Conservation (phyloP, 352 stramenopile species). For the Pythium plurisporium region DNA sequence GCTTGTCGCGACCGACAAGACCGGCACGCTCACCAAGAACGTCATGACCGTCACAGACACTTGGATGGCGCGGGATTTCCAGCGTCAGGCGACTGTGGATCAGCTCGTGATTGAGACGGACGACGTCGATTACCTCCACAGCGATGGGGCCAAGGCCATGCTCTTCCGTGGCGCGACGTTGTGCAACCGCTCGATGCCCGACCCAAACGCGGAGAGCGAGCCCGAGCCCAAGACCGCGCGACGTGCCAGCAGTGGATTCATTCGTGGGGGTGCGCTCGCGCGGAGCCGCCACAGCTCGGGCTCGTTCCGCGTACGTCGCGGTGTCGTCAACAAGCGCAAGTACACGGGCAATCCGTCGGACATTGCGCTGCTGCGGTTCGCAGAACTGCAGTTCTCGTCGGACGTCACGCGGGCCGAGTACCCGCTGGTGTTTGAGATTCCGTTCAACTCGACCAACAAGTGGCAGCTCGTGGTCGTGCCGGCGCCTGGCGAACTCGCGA, state of each 20-base stretch:
- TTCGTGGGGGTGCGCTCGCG: not conserved
- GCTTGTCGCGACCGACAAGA: conserved; percentile 92
- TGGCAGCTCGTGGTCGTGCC: conserved; percentile 52
- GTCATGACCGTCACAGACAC: conserved; percentile 54
- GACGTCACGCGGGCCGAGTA: conserved; percentile 34
- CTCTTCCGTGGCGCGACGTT: conserved; percentile 33
- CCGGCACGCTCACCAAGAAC: conserved; percentile 86
- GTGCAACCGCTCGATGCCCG: conserved; percentile 39
- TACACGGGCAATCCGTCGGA: conserved; percentile 52
- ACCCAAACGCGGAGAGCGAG: not conserved
- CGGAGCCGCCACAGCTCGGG: not conserved
- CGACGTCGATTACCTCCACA: conserved; percentile 28
- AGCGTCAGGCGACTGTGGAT: conserved; percentile 24
- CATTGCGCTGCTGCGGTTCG: conserved; percentile 44
- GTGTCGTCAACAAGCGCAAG: conserved; percentile 27
- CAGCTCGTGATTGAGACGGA: conserved; percentile 35
- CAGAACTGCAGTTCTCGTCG: conserved; percentile 34
- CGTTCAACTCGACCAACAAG: conserved; percentile 72
- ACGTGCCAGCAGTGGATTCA: not conserved
- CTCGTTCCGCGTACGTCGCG: conserved; percentile 5
- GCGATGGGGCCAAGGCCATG: conserved; percentile 26
- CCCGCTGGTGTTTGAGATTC: conserved; percentile 47
- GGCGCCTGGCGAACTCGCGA: conserved; percentile 15
- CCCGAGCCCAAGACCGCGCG: not conserved
- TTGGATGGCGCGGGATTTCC: conserved; percentile 31